phyloP scores from a whole-genome alignment of 805 yeast species.

The Pichia ethanolica region DNA sequence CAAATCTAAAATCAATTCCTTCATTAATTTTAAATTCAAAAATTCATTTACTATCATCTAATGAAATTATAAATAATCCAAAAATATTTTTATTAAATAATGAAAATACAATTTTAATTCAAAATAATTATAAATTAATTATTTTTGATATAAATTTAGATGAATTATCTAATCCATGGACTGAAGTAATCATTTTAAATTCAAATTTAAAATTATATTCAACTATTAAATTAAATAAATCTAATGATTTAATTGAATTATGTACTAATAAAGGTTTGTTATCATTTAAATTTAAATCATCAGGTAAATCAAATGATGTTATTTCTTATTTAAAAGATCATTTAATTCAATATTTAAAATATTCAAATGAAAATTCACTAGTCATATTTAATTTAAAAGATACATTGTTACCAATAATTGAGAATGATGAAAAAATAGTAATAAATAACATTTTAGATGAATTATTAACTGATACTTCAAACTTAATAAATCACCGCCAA shows the following conservation, averaged over 20 bases:
- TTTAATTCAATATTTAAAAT: constrained; percentile 79
- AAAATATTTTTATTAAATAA: background rate
- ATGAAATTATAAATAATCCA: background rate
- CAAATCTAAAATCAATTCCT: background rate
- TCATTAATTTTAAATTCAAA: background rate
- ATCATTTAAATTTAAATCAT: constrained; percentile 43
- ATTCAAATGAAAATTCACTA: constrained; percentile 26
- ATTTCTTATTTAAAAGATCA: constrained; percentile 51
- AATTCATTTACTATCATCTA: background rate
- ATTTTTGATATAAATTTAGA: constrained; percentile 45
- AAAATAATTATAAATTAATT: constrained; percentile 32
- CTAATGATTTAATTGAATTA: constrained; percentile 17
- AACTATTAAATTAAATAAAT: constrained; percentile 31
- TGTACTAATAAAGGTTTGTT: constrained; percentile 57
- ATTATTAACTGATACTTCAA: constrained; percentile 47
- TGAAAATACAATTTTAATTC: background rate
- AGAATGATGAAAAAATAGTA: constrained; percentile 43
- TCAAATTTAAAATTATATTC: constrained; percentile 49
- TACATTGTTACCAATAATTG: constrained; percentile 32
- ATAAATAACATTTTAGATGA: constrained; percentile 44
- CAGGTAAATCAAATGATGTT: constrained; percentile 13
- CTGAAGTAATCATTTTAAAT: constrained; percentile 62
- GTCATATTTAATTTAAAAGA: constrained; percentile 24
- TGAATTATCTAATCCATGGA: constrained; percentile 48
- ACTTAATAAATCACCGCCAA: constrained; percentile 37